These are phyloP conservation scores for Moelleriella libera DNA, from an alignment of 2,329 filamentous ascomycete species.

Conservation along the genomic window DNA sequence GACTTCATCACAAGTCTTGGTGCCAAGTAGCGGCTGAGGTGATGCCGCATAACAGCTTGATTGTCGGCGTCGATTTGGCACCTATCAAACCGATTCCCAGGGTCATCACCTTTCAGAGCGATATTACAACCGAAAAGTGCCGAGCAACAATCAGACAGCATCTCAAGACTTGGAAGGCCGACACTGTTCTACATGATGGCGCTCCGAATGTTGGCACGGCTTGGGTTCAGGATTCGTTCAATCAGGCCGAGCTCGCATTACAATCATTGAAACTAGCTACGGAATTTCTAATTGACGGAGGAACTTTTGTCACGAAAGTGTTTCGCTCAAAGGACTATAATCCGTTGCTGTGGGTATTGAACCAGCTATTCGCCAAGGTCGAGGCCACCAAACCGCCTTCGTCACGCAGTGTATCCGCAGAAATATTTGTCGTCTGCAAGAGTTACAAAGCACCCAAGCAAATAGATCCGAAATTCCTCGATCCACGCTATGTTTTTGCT, in stretches of 20 bases:
- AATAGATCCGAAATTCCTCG: conserved; percentile 84
- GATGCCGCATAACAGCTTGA: conserved; percentile 82
- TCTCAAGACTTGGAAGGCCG: conserved; percentile 90
- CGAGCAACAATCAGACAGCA: conserved; percentile 79
- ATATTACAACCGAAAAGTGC: conserved; percentile 96
- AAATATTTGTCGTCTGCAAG: conserved; percentile 95
- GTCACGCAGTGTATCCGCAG: conserved; percentile 88
- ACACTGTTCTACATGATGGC: conserved; percentile 91
- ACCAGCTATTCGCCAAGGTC: conserved; percentile 88
- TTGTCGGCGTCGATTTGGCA: conserved; percentile 84
- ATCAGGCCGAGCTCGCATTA: conserved; percentile 83
- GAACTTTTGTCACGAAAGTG: conserved; percentile 93
- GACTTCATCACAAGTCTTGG: conserved; percentile 52
- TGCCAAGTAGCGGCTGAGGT: conserved; percentile 91
- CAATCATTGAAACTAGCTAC: conserved; percentile 88
- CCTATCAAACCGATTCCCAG: conserved; percentile 93
- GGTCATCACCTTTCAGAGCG: conserved; percentile 90
- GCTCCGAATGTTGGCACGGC: conserved; percentile 96
- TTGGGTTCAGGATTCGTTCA: conserved; percentile 97
- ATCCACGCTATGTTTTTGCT: conserved; percentile 80
- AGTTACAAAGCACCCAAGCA: conserved; percentile 92
- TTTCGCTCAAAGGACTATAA: conserved; percentile 98
- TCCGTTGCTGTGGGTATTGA: conserved; percentile 89
- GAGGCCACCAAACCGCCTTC: conserved; percentile 96
- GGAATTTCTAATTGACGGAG: conserved; percentile 79